Base-by-base conservation (phyloP, 148 eudicot species). In the Talinum fruticosum region DNA sequence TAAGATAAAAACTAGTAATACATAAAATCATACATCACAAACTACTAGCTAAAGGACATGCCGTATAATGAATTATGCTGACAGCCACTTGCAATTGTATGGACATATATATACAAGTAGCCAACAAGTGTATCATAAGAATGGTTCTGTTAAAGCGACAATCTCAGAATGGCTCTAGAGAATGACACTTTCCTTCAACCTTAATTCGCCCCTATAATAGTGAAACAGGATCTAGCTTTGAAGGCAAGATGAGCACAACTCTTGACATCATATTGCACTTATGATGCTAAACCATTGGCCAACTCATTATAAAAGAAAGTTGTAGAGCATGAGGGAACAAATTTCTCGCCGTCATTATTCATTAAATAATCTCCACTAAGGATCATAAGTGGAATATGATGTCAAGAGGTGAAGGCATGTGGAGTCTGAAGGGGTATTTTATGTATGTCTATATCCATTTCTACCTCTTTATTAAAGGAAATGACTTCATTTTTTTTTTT, bases 251-350 rank as follows among this genome's bases (percentile, higher is more conserved):
- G 28, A 57, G n/a, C 64, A 57, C 28, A 57, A n/a, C 64, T 57
- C 64, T 57, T 57, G 64, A n/a, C 64, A 57, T 57, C 64, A 57
- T 57, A 57, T 57, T 57, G 24, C 28, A 57, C 64, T 53, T 23
- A 57, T 7, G 1, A 19, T 19, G 64, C 6, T 54, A 57, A 57
- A n/a, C 29, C n/a, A 10, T 57, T 57, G 29, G 64, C n/a, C 24
- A 12, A 57, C 64, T n/a, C 10, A 0, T 23, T 41, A 41, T 21
- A 57, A 57, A 57, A 57, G 8, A 28, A 57, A 18, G 57, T 51
- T 51, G 64, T n/a, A n/a, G 24, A 5, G 6, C n/a, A 57, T 21
- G n/a, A 53, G 12, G 24, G 64, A 57, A 57, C 64, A 4, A 16
- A 51, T 51, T 18, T 51, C 57, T 51, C 57, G 3, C n/a, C 4